Evolutionary conservation across 345 rosid genomes (phyloP).

Genomic region (Lagerstroemia speciosa): DNA sequence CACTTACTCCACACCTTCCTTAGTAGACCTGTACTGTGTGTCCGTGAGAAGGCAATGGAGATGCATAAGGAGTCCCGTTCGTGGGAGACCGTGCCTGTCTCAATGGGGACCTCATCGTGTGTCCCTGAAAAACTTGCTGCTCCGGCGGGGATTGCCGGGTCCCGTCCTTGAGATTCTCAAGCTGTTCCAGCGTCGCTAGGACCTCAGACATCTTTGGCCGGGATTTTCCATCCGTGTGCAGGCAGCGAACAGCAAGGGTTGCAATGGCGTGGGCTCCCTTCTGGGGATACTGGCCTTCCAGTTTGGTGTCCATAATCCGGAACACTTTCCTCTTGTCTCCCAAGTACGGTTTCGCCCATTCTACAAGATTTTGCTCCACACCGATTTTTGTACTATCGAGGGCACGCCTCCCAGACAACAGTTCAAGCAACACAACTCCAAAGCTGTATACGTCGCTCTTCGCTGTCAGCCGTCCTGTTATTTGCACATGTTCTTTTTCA

Average conservation of each 20-base stretch:
- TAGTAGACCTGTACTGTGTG: constrained; percentile 49
- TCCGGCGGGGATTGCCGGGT: constrained; percentile 25
- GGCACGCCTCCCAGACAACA: constrained; percentile 82
- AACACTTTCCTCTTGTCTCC: constrained; percentile 79
- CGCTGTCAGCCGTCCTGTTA: constrained; percentile 78
- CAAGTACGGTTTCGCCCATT: constrained; percentile 91
- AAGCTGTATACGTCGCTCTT: constrained; percentile 96
- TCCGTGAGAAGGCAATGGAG: constrained; percentile 48
- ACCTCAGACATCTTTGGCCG: constrained; percentile 92
- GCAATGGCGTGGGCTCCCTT: constrained; percentile 79
- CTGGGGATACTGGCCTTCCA: constrained; percentile 95
- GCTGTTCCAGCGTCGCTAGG: constrained; percentile 49
- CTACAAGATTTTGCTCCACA: constrained; percentile 78
- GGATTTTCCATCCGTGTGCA: constrained; percentile 48
- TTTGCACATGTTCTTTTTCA: not conserved
- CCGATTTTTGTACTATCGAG: constrained; percentile 80
- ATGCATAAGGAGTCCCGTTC: constrained; percentile 43
- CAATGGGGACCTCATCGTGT: constrained; percentile 46
- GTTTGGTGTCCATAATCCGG: constrained; percentile 86
- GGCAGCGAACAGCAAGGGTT: constrained; percentile 63
- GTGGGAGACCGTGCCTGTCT: constrained; percentile 47
- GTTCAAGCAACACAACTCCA: constrained; percentile 87
- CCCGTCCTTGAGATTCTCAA: constrained; percentile 37
- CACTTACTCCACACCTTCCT: constrained; percentile 8
- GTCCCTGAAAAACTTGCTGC: constrained; percentile 19